Conservation (phyloP, 2,329 filamentous ascomycete genomes). For the Diplocarpon rosae region DNA sequence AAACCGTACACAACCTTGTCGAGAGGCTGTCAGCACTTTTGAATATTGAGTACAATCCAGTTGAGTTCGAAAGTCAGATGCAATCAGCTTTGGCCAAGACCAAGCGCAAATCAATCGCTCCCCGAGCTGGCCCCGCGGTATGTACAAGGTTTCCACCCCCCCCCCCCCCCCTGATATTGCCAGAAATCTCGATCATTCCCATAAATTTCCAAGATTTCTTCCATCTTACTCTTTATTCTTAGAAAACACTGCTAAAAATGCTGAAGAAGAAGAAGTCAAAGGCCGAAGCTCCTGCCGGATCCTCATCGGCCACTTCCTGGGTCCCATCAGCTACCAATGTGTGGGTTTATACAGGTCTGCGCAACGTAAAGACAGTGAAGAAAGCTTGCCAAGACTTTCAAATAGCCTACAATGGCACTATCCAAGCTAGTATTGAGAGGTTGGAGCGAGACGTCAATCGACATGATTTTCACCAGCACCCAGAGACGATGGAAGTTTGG, state of each 20-base stretch:
- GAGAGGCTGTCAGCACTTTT: slow-evolving; percentile 10
- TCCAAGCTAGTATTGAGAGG: slow-evolving; percentile 11
- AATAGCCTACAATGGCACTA: slow-evolving; percentile 7
- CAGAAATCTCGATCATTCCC: too few relatives aligned
- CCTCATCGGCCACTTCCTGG: too few relatives aligned
- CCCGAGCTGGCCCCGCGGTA: too few relatives aligned
- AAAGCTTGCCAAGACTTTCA: slow-evolving; percentile 16
- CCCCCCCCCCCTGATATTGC: too few relatives aligned
- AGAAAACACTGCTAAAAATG: background rate
- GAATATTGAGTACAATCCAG: slow-evolving; percentile 1
- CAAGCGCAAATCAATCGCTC: slow-evolving; percentile 7
- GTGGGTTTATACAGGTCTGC: slow-evolving; percentile 13
- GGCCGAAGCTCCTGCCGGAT: background rate
- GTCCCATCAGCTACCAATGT: background rate
- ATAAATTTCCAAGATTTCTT: background rate
- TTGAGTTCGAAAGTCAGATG: background rate
- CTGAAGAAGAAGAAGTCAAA: slow-evolving; percentile 9
- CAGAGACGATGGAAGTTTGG: slow-evolving; percentile 8
- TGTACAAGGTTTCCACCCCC: too few relatives aligned
- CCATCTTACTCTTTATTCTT: too few relatives aligned
- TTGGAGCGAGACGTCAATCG: slow-evolving; percentile 14
- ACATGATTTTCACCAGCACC: slow-evolving; percentile 1
- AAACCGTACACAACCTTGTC: slow-evolving; percentile 5
- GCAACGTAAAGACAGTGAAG: slow-evolving; percentile 11
- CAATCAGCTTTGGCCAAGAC: background rate